Percentiles rank a stretch among this genome's conserved stretches.
Conservation (phyloP, 2,329 filamentous ascomycete species). For the Curvularia eragrostidis region DNA sequence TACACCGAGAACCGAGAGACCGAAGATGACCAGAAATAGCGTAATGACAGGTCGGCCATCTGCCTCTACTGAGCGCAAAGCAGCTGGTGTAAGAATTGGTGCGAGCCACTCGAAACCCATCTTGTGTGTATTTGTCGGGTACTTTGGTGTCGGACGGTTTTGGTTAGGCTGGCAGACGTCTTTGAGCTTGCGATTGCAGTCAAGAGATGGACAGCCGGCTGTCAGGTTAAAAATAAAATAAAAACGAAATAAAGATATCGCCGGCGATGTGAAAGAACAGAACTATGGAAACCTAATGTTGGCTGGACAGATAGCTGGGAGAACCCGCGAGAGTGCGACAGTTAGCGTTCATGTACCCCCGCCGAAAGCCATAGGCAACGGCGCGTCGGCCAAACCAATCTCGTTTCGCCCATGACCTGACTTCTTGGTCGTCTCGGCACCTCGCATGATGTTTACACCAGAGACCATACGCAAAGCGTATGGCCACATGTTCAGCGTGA, state of each 20-base stretch:
- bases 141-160: neutral
- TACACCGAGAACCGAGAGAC: conserved; percentile 57
- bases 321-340: conserved; percentile 19
- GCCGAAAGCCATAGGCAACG: conserved; percentile 20
- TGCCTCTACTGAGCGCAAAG: conserved; percentile 42
- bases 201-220: conserved; percentile 31
- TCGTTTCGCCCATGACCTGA: conserved; percentile 35
- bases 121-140: conserved; percentile 9
- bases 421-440: conserved; percentile 15
- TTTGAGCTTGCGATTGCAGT: conserved; percentile 1
- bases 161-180: neutral
- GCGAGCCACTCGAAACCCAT: conserved; percentile 43
- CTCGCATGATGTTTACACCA: conserved; percentile 28
- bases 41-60: conserved; percentile 84
- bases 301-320: conserved; percentile 17
- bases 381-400: conserved; percentile 33
- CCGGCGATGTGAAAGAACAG: conserved; percentile 16
- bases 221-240: conserved; percentile 18
- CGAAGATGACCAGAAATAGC: conserved; percentile 79
- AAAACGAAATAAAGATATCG: conserved; percentile 13
- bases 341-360: conserved; percentile 23
- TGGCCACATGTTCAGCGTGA: conserved; percentile 15
- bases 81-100: conserved; percentile 41
- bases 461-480: conserved; percentile 27
- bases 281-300: conserved; percentile 19